These are phyloP conservation scores for Xylaria bambusicola DNA, from an alignment of 495 filamentous ascomycete species.

Conservation along the genomic window DNA sequence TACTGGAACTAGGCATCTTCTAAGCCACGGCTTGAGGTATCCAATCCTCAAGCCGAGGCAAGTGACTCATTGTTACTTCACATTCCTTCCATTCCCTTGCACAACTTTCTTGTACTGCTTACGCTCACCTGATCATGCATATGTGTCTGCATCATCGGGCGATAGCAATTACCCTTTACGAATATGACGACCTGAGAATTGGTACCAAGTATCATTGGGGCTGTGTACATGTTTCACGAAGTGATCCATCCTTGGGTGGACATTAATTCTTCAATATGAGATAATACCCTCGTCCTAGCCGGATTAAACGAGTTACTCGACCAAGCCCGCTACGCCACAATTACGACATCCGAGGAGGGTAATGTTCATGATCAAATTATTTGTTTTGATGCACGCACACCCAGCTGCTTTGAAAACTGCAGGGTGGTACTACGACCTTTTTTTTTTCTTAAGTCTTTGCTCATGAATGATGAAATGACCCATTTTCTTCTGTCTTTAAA, in stretches of 20 bases:
- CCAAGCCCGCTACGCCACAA: slow-evolving; percentile 29
- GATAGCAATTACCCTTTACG: slow-evolving; percentile 38
- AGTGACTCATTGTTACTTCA: slow-evolving; percentile 26
- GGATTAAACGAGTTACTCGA: slow-evolving; percentile 33
- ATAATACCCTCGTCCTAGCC: slow-evolving; percentile 26
- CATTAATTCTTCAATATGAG: slow-evolving; percentile 30
- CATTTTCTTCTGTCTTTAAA: slow-evolving; percentile 33
- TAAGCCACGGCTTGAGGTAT: no score
- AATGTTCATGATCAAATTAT: slow-evolving; percentile 39
- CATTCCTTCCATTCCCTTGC: slow-evolving; percentile 24
- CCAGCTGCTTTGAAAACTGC: slow-evolving; percentile 20
- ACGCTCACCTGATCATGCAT: slow-evolving; percentile 34
- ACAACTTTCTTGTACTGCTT: slow-evolving; percentile 41
- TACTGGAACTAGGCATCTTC: no score
- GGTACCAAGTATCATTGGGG: slow-evolving; percentile 36
- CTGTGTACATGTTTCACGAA: slow-evolving; percentile 39
- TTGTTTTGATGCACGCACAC: no score
- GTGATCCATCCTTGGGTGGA: slow-evolving; percentile 34
- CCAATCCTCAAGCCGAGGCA: no score
- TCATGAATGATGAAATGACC: slow-evolving; percentile 40
- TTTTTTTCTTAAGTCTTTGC: slow-evolving; percentile 34
- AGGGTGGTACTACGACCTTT: slow-evolving; percentile 28
- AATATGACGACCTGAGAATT: slow-evolving; percentile 46
- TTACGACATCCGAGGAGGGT: slow-evolving; percentile 33
- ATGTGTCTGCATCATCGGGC: slow-evolving; percentile 30